phyloP scores from a whole-genome alignment of 1,284 basidiomycete species.

The Clitocybe nebularis region DNA sequence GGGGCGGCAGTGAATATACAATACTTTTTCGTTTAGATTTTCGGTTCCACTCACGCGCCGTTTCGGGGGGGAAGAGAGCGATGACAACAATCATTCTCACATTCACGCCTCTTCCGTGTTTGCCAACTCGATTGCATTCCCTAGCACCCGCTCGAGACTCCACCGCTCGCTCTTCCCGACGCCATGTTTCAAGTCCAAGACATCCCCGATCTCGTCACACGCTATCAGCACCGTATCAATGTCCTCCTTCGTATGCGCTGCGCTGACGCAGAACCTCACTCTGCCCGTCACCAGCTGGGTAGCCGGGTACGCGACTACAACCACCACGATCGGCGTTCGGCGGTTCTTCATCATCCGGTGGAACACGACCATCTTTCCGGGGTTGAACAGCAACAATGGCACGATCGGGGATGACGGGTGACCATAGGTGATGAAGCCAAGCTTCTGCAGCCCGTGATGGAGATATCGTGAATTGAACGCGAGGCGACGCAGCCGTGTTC shows the following conservation, averaged over 20 bases:
- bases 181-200: constrained; percentile 84
- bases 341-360: constrained; percentile 86
- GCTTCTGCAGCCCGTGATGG: constrained; percentile 80
- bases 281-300: constrained; percentile 89
- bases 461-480: constrained; percentile 97
- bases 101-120: too few species aligned
- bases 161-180: constrained; percentile 62
- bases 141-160: constrained; percentile 77
- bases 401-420: constrained; percentile 91
- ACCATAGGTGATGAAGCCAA: constrained; percentile 97
- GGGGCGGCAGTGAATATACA: too few species aligned
- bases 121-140: constrained; percentile 77
- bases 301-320: constrained; percentile 90
- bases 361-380: constrained; percentile 90
- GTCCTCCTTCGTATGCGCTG: constrained; percentile 96
- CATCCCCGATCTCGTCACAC: constrained; percentile 89
- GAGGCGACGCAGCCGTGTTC: constrained; percentile 77
- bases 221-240: constrained; percentile 85
- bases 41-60: too few species aligned
- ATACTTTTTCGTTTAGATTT: too few species aligned
- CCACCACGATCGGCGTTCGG: constrained; percentile 79
- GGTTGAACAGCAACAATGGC: constrained; percentile 90
- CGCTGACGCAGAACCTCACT: constrained; percentile 92
- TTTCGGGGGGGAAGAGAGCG: too few species aligned
- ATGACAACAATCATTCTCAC: too few species aligned